A percentile compares a stretch with the other conserved stretches of the same genome.
Conservation (phyloP, 129 eudicot species). For the Deinandra increscens region DNA sequence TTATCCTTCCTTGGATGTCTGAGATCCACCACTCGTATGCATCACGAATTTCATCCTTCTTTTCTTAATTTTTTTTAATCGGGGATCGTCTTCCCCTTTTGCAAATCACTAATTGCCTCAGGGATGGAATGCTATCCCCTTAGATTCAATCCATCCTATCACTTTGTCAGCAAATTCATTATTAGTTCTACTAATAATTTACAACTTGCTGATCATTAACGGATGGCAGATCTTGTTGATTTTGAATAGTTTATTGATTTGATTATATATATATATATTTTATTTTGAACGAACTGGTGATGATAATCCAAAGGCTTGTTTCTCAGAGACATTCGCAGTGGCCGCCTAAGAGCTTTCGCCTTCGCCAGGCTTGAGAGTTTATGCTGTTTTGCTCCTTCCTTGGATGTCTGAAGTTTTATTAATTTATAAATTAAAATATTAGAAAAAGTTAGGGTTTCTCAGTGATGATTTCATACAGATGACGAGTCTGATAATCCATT, state of each 20-base stretch:
- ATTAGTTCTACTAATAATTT: conserved; percentile 6
- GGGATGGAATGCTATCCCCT: conserved; percentile 32
- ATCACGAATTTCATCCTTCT: background rate
- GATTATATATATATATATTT: background rate
- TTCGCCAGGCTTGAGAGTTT: conserved; percentile 51
- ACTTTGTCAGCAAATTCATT: conserved; percentile 37
- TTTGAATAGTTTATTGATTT: background rate
- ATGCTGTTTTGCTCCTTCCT: conserved; percentile 43
- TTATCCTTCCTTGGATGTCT: conserved; percentile 43
- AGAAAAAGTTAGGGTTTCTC: background rate
- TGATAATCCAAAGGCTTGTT: conserved; percentile 40
- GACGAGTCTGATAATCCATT: conserved; percentile 44
- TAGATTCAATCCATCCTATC: conserved; percentile 28
- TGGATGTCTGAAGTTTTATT: conserved; percentile 50
- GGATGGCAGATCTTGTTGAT: conserved; percentile 11
- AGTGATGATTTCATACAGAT: conserved; percentile 32
- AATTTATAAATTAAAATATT: too few relatives aligned
- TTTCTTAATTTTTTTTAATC: background rate
- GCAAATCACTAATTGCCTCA: conserved; percentile 30
- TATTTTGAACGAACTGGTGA: conserved; percentile 25
- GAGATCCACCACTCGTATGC: conserved; percentile 9
- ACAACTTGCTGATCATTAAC: conserved; percentile 30
- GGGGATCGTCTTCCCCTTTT: conserved; percentile 46
- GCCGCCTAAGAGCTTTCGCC: conserved; percentile 48
- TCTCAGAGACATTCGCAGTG: conserved; percentile 51